These are phyloP conservation scores for Cystobasidium tubakii DNA, from an alignment of 768 basidiomycete genomes.

Conservation along the genomic window DNA sequence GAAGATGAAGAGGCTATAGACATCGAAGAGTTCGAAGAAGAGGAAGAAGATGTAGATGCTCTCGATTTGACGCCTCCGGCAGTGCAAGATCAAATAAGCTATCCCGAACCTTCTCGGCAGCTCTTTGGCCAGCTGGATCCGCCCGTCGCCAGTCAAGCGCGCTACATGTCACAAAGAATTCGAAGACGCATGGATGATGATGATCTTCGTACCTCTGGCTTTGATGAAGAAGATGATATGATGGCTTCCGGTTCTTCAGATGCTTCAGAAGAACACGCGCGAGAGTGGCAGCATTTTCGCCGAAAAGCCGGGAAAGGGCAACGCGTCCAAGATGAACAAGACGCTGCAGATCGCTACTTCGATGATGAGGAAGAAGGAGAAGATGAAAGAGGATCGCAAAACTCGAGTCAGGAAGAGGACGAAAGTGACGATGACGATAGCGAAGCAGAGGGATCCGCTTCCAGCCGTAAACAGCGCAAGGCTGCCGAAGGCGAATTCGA, in stretches of 20 bases:
- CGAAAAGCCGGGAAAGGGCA: background rate
- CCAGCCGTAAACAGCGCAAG: background rate
- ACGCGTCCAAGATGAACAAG: slow-evolving; percentile 11
- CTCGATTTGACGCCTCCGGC: background rate
- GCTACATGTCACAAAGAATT: background rate
- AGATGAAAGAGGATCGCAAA: background rate
- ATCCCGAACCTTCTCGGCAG: background rate
- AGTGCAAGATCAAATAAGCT: background rate
- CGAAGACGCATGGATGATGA: slow-evolving; percentile 11
- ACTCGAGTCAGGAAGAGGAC: background rate
- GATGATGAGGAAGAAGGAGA: slow-evolving; percentile 24
- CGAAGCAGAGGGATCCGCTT: background rate
- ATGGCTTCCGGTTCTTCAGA: background rate
- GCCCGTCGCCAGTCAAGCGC: slow-evolving; percentile 12
- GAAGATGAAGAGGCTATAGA: slow-evolving; percentile 27
- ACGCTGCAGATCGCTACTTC: slow-evolving; percentile 29
- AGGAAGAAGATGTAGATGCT: slow-evolving; percentile 26
- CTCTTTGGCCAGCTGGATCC: slow-evolving; percentile 8
- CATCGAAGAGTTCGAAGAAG: slow-evolving; percentile 15
- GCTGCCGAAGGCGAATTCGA: slow-evolving; percentile 8
- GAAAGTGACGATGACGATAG: slow-evolving; percentile 8
- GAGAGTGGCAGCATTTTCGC: slow-evolving; percentile 1
- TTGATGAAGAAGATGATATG: slow-evolving; percentile 1
- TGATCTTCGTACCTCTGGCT: background rate
- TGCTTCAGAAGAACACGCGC: background rate